Evolutionary conservation across 148 eudicot species (phyloP).

Genomic region (Fagopyrum tataricum): DNA sequence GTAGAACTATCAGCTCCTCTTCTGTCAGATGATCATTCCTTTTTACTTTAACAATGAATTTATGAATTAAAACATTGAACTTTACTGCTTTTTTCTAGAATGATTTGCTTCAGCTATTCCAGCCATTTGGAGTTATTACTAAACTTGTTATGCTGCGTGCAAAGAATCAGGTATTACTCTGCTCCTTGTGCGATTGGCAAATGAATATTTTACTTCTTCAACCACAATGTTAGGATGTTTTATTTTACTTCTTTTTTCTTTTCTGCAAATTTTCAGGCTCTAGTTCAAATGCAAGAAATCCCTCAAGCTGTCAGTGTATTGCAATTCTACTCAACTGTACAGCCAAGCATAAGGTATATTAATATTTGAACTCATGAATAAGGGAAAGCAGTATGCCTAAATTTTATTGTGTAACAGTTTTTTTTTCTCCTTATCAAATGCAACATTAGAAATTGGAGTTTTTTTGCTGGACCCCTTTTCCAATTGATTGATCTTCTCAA

Average conservation of each 20-base stretch:
- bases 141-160: slow-evolving; percentile 97
- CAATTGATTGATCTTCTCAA: no score
- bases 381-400: no score
- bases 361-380: no score
- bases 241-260: no score
- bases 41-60: not conserved
- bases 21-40: not conserved
- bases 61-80: not conserved
- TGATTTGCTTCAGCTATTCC: slow-evolving; percentile 87
- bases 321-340: slow-evolving; percentile 67
- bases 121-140: slow-evolving; percentile 76
- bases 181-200: not conserved
- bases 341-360: slow-evolving; percentile 75
- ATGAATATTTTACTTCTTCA: no score
- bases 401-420: no score
- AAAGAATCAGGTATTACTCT: slow-evolving; percentile 66
- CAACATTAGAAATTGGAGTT: not conserved
- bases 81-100: slow-evolving; percentile 35
- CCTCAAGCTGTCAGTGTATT: slow-evolving; percentile 68
- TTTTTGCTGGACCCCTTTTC: not conserved
- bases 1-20: slow-evolving; percentile 17
- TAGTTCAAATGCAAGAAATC: slow-evolving; percentile 96
- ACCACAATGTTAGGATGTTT: not conserved
- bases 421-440: no score
- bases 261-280: slow-evolving; percentile 40